Conservation (phyloP, 139 green algal species). For the Auxenochlorella pyrenoidosa region DNA sequence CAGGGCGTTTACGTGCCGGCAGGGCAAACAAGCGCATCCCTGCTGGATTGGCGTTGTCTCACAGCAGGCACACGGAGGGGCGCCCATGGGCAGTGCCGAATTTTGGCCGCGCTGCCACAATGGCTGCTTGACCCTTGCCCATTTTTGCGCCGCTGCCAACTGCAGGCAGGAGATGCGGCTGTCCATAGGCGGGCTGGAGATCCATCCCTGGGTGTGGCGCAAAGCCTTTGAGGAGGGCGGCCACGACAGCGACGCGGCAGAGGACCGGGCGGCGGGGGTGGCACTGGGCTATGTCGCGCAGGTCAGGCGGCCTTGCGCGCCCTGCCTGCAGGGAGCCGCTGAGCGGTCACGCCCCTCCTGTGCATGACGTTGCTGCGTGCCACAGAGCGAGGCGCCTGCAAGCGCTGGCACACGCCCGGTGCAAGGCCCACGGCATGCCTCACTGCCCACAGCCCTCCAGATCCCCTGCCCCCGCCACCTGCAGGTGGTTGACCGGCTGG, state of each 20-base stretch:
- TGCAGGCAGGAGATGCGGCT: constrained; percentile 40
- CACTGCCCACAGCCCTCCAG: neutral
- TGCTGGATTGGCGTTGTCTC: too few species aligned
- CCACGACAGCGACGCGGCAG: neutral
- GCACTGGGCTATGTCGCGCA: constrained; percentile 74
- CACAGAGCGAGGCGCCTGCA: too few species aligned
- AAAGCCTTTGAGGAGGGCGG: constrained; percentile 23
- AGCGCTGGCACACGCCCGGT: too few species aligned
- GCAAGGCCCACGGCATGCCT: neutral
- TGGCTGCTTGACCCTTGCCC: too few species aligned
- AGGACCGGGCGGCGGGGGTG: constrained; percentile 50
- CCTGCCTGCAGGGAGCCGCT: neutral
- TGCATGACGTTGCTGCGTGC: too few species aligned
- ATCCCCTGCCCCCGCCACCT: too few species aligned
- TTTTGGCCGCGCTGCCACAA: too few species aligned
- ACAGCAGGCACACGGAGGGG: too few species aligned
- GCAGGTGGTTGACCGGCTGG: constrained; percentile 54
- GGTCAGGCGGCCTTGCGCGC: neutral
- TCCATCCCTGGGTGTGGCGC: constrained; percentile 36
- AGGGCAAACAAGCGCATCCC: too few species aligned
- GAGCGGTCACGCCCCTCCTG: too few species aligned
- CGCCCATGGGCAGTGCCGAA: too few species aligned
- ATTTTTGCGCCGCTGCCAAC: neutral
- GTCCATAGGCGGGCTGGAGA: constrained; percentile 23
- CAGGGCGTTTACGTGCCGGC: too few species aligned